These are phyloP conservation scores for Plantago ovata DNA, from an alignment of 257 asterid species.

Conservation along the genomic window DNA sequence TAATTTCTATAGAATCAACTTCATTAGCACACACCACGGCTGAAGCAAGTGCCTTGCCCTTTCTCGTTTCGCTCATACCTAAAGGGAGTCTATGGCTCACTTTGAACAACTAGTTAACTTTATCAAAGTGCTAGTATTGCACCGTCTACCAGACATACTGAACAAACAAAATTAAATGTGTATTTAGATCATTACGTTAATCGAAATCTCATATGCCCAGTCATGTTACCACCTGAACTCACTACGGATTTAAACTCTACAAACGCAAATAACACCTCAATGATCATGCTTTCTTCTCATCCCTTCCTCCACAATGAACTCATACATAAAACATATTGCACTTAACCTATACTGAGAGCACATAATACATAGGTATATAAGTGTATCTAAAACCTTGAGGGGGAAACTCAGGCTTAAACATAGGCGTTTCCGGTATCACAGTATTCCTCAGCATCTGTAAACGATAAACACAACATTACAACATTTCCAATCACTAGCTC, in stretches of 20 bases:
- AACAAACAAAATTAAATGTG: too few species aligned
- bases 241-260: too few species aligned
- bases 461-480: constrained; percentile 21
- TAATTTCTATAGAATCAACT: neutral
- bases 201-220: too few species aligned
- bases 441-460: constrained; percentile 77
- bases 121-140: neutral
- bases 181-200: too few species aligned
- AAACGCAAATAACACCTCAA: too few species aligned
- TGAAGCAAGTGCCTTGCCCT: constrained; percentile 11
- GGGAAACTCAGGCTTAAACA: constrained; percentile 92
- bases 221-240: too few species aligned
- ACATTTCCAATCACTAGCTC: constrained; percentile 2
- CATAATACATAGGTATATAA: neutral
- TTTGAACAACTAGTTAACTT: neutral
- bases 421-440: constrained; percentile 85
- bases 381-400: constrained; percentile 63
- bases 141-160: neutral
- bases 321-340: neutral
- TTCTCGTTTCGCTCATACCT: constrained; percentile 1
- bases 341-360: neutral
- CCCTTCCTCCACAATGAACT: neutral
- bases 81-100: neutral
- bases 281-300: too few species aligned
- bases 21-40: constrained; percentile 11